Evolutionary conservation across 257 asterid genomes (phyloP).

Genomic region (Solanum acaule): DNA sequence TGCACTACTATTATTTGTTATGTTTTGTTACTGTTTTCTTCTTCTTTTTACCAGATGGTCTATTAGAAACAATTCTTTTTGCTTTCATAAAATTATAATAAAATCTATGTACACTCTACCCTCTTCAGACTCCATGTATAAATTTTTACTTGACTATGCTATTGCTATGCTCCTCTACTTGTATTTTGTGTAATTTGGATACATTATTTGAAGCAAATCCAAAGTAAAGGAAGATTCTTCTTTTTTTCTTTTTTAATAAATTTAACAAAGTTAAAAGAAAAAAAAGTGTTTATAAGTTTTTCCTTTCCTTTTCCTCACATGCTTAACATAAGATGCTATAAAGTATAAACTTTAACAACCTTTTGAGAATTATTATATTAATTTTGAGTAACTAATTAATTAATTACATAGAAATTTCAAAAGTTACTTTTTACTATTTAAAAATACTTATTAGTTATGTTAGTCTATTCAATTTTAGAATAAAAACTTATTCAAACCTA

Average conservation of each 20-base stretch:
- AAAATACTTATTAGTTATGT: neutral
- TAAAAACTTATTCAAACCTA: neutral
- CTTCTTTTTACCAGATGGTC: too few species aligned
- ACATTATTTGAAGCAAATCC: neutral
- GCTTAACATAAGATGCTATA: neutral
- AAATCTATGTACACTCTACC: too few species aligned
- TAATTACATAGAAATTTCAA: neutral
- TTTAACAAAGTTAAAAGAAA: neutral
- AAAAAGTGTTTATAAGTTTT: neutral
- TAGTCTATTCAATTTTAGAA: neutral
- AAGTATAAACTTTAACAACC: neutral
- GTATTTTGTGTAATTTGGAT: neutral
- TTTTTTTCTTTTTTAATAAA: neutral
- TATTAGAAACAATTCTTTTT: too few species aligned
- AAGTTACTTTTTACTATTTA: neutral
- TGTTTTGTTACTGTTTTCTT: neutral
- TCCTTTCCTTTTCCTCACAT: neutral
- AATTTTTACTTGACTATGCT: too few species aligned
- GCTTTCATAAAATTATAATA: too few species aligned
- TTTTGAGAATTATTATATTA: neutral
- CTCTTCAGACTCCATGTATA: too few species aligned
- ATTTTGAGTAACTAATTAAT: neutral
- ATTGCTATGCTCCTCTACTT: neutral
- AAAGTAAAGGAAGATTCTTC: neutral
- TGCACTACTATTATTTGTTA: neutral